Evolutionary conservation across 2,329 filamentous ascomycete species (phyloP).

Genomic region (Escovopsis weberi): DNA sequence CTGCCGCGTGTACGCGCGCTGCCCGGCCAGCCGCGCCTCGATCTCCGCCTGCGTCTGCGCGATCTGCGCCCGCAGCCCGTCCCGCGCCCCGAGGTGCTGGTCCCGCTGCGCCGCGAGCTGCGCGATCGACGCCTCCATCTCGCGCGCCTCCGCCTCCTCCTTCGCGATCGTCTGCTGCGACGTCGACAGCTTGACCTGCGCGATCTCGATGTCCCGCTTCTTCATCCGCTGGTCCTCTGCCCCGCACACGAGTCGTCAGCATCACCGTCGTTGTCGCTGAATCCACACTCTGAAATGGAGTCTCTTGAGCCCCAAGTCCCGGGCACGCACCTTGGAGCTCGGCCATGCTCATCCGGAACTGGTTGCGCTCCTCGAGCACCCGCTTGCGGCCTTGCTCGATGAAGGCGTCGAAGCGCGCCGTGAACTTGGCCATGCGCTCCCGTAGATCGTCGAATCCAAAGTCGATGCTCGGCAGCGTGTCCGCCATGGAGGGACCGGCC

Average conservation of each 20-base stretch:
- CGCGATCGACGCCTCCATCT: slow-evolving; percentile 53
- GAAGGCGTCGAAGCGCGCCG: slow-evolving; percentile 77
- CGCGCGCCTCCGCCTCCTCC: slow-evolving; percentile 60
- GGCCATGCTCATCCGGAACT: slow-evolving; percentile 79
- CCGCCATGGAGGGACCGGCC: slow-evolving; percentile 51
- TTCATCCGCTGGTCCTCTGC: slow-evolving; percentile 85
- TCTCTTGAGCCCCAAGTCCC: no score
- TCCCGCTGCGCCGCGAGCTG: slow-evolving; percentile 45
- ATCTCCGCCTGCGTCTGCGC: slow-evolving; percentile 56
- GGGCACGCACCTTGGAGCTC: slow-evolving; percentile 64
- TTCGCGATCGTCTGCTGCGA: slow-evolving; percentile 63
- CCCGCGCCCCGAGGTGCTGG: slow-evolving; percentile 40
- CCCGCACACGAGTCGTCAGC: neutral
- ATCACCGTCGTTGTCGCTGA: no score
- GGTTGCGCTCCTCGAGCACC: slow-evolving; percentile 83
- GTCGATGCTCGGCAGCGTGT: slow-evolving; percentile 74
- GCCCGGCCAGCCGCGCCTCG: slow-evolving; percentile 53
- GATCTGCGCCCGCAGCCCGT: slow-evolving; percentile 46
- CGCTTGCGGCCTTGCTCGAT: slow-evolving; percentile 84
- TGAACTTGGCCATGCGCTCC: slow-evolving; percentile 90
- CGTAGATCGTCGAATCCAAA: slow-evolving; percentile 94
- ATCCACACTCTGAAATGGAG: no score
- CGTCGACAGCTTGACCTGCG: slow-evolving; percentile 53
- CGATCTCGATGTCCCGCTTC: slow-evolving; percentile 73
- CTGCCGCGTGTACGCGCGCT: slow-evolving; percentile 56